Conservation (phyloP, 1,284 basidiomycete genomes). For the Cutaneotrichosporon cutaneum region DNA sequence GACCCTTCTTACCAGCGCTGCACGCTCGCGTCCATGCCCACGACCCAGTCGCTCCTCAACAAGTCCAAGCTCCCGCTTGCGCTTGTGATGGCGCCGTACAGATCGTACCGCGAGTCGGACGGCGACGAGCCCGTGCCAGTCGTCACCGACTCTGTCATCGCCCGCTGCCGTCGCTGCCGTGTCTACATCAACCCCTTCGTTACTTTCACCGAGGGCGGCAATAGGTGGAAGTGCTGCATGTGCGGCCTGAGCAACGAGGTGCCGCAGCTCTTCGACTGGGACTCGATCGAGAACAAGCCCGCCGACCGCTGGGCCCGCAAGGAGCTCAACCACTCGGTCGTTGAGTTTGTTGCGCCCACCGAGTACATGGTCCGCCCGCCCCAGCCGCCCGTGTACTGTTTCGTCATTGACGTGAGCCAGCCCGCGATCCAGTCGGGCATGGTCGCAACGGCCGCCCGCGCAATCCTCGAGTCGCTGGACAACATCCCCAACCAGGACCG, state of each 20-base stretch:
- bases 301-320: constrained; percentile 92
- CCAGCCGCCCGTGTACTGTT: constrained; percentile 94
- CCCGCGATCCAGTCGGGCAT: constrained; percentile 89
- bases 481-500: constrained; percentile 92
- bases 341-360: constrained; percentile 96
- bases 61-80: constrained; percentile 94
- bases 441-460: constrained; percentile 95
- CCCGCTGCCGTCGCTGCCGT: constrained; percentile 92
- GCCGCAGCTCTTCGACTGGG: constrained; percentile 98
- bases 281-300: constrained; percentile 87
- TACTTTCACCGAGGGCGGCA: constrained; percentile 96
- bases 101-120: constrained; percentile 63
- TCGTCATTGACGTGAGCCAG: constrained; percentile 95
- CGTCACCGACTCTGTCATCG: constrained; percentile 91
- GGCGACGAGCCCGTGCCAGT: constrained; percentile 71
- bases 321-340: constrained; percentile 88
- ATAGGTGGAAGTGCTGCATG: constrained; percentile 99
- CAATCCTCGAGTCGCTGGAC: constrained; percentile 91
- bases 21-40: constrained; percentile 90
- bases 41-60: constrained; percentile 81
- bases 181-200: constrained; percentile 99
- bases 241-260: constrained; percentile 99
- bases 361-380: constrained; percentile 99
- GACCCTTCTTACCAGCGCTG: constrained; percentile 90
- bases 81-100: constrained; percentile 87